Evolutionary conservation across 78 protist species (phyloP), one percentile per base, ranked within the genome.

Genomic region (Protostelium mycophagum): DNA sequence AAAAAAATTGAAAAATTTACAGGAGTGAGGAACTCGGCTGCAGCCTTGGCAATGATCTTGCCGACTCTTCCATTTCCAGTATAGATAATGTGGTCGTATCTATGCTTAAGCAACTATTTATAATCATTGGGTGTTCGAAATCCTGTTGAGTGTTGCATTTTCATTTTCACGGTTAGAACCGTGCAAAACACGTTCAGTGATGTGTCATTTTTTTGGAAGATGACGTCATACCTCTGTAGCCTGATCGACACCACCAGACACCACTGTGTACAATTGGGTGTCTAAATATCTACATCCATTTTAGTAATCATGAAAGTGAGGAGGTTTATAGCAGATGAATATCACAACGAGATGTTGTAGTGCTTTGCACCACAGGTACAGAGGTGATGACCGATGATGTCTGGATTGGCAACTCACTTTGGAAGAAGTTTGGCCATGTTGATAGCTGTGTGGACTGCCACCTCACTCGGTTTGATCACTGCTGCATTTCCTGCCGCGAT

Each of bases 401-500:
- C 29, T 83, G 84, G 84, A 29, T 83, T 29, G 84, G 83, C 86
- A 0, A 97, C 34, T 34, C 63, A 37, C 39, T 0, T 23, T 23
- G 83, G 73, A 31, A 95, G 35, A 0, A 92, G 36, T n/a, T 39
- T 36, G 0, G 94, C 23, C 36, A 16, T 0, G 1, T 34, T 31
- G 0, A 91, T 89, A 28, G 91, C 0, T 31, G 73, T 51, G 73
- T 51, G 5, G 73, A 51, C 73, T 25, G 31, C 16, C 31, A 86
- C 34, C 63, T 91, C 93, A 23, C 91, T 85, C 28, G 98, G 97
- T 90, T 95, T 96, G 63, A 97, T 34, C 36, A 94, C 36, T 5
- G 84, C 93, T 34, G 35, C 1, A 87, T 91, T 91, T 28, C 98
- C 98, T 0, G 98, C 98, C n/a, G 98, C 94, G 37, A 97, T 83